Evolutionary conservation across 495 filamentous ascomycete species (phyloP), one percentile per base, ranked within the genome.

Genomic region (Tuber magnatum): DNA sequence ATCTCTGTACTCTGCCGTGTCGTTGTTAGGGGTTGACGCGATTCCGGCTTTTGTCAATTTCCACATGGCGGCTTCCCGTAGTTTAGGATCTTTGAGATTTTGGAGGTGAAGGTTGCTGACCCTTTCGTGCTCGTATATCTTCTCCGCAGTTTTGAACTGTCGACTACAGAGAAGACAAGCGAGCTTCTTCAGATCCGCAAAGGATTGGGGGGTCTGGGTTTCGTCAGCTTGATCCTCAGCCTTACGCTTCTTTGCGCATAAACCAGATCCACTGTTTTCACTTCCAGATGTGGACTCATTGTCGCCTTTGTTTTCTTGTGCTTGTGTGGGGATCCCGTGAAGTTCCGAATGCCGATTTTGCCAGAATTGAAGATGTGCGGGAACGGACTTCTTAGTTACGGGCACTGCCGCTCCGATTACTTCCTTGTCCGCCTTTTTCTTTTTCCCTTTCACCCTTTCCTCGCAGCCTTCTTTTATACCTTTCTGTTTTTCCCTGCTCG

Each of bases 351-450:
- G 92, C 40, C 92, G 92, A 80, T 94, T 91, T 71, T 91, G 89
- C 94, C 94, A 97, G 83, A 94, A 92, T 84, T 95, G 91, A 46
- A 97, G 86, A 79, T 96, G 92, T 24, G 88, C 85, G 3, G 89
- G 88, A 72, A 88, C 84, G 18, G 87, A 85, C 75, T 86, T 76
- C 71, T 84, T 78, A 71, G 81, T 78, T 20, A 75, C 71, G 51
- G 71, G 42, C 65, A 72, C 40, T 76, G 86, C 87, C n/a, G 86
- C 77, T 6, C 83, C 85, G 28, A 83, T 81, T 42, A 78, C 85
- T 24, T 85, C 84, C 73, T 85, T 86, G 38, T 87, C 85, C 4
- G 87, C 88, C 80, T 91, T 95, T 78, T 89, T 86, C 82, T 93
- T 94, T 84, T 94, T 96, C 14, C 85, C 84, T 73, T 90, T 93